Conservation (phyloP, 2,329 filamentous ascomycete genomes). For the Pyrenochaeta sp. region DNA sequence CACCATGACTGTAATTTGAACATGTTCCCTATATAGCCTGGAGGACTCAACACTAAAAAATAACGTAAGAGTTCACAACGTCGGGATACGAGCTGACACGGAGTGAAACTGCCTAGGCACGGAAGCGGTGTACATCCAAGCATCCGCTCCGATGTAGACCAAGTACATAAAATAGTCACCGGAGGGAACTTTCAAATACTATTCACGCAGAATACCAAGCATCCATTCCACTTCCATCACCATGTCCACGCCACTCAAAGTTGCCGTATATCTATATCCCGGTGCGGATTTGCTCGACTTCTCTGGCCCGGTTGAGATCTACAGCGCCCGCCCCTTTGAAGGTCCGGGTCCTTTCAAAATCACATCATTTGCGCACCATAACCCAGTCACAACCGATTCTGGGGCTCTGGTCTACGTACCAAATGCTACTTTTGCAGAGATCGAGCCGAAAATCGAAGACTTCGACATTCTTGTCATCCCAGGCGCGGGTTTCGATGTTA, state of each 20-base stretch:
- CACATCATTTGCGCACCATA: slow-evolving; percentile 43
- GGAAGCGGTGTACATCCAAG: too few relatives aligned
- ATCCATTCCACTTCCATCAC: neutral
- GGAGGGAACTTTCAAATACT: too few relatives aligned
- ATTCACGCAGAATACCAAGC: too few relatives aligned
- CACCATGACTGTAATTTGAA: too few relatives aligned
- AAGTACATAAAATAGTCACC: too few relatives aligned
- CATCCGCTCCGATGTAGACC: too few relatives aligned
- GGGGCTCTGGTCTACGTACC: slow-evolving; percentile 39
- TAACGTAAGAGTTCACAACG: too few relatives aligned
- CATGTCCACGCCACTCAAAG: slow-evolving; percentile 34
- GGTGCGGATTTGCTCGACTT: slow-evolving; percentile 53
- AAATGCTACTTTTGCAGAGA: slow-evolving; percentile 38
- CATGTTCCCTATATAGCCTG: too few relatives aligned
- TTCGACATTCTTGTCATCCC: slow-evolving; percentile 53
- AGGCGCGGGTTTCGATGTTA: slow-evolving; percentile 36
- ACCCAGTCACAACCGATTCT: slow-evolving; percentile 28
- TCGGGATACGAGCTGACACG: too few relatives aligned
- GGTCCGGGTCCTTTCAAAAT: slow-evolving; percentile 38
- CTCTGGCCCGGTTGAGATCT: slow-evolving; percentile 49
- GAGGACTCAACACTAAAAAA: too few relatives aligned
- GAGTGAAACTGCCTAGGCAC: too few relatives aligned
- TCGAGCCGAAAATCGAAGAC: slow-evolving; percentile 31
- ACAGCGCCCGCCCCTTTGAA: slow-evolving; percentile 38
- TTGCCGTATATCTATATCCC: slow-evolving; percentile 50